phyloP scores from a whole-genome alignment of 202 grass and related monocot genomes.

The Musa balbisiana region DNA sequence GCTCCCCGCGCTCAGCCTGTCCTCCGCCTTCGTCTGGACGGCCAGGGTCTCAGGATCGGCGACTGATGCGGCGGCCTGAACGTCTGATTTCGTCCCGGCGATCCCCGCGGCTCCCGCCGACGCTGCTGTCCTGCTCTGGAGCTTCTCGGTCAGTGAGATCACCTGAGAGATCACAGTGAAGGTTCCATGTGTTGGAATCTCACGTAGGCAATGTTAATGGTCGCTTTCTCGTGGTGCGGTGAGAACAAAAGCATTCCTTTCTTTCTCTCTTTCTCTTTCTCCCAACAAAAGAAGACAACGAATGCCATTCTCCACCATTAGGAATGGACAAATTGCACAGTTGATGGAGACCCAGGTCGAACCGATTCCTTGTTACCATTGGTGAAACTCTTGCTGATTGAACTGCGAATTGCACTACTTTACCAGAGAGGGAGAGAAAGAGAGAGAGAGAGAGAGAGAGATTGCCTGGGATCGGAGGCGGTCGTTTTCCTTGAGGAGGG shows the following conservation, averaged over 20 bases:
- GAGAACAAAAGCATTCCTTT: not conserved
- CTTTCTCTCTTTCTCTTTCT: not conserved
- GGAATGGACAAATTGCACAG: not conserved
- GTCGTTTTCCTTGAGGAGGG: slow-evolving; percentile 44
- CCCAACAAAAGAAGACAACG: not conserved
- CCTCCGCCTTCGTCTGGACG: slow-evolving; percentile 31
- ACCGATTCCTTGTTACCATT: not conserved
- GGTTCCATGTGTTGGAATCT: not conserved
- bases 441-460: not conserved
- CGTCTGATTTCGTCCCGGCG: not conserved
- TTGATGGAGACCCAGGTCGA: not conserved
- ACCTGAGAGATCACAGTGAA: slow-evolving; percentile 27
- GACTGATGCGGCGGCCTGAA: not conserved
- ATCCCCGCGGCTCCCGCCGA: not conserved
- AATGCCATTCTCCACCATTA: not conserved
- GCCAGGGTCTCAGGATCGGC: slow-evolving; percentile 7
- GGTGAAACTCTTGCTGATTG: not conserved
- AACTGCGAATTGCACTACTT: not conserved
- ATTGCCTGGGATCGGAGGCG: slow-evolving; percentile 40
- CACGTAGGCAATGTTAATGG: not conserved
- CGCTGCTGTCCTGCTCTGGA: slow-evolving; percentile 22
- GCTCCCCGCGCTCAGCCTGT: slow-evolving; percentile 36
- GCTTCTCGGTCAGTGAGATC: slow-evolving; percentile 34
- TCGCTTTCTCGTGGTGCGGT: not conserved
- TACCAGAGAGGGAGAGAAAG: not conserved